phyloP scores from a whole-genome alignment of 2,329 filamentous ascomycete species.

The Colletotrichum sp. region DNA sequence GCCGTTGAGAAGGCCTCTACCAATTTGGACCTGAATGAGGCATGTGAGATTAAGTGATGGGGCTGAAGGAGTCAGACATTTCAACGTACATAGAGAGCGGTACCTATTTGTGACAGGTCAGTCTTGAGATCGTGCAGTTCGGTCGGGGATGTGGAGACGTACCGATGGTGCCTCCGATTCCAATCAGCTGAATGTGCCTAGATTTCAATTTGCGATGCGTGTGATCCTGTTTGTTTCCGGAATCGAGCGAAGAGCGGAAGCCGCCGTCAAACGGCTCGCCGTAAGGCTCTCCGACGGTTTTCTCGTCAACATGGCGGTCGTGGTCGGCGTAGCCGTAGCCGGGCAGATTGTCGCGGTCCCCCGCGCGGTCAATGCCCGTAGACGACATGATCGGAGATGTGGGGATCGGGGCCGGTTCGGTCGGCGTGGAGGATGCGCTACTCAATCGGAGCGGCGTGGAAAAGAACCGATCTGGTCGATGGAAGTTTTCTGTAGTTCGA shows the following conservation, averaged over 20 bases:
- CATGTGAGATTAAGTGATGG: constrained; percentile 1
- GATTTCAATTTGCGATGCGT: constrained; percentile 60
- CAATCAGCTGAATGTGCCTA: constrained; percentile 64
- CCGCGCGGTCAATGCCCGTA: constrained; percentile 23
- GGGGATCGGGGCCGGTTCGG: not conserved
- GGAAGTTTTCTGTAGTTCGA: not conserved
- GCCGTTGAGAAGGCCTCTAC: constrained; percentile 60
- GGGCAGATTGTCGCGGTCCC: constrained; percentile 2
- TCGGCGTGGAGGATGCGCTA: not conserved
- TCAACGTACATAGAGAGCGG: constrained; percentile 18
- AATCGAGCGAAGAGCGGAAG: constrained; percentile 10
- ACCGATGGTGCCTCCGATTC: constrained; percentile 69
- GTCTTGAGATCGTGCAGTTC: not conserved
- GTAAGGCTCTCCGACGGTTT: constrained; percentile 5
- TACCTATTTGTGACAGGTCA: not conserved
- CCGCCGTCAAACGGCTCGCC: constrained; percentile 5
- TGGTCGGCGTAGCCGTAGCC: not conserved
- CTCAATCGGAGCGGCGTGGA: not conserved
- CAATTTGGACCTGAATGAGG: constrained; percentile 55
- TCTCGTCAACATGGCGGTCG: constrained; percentile 5
- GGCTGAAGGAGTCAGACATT: not conserved
- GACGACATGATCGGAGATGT: constrained; percentile 23
- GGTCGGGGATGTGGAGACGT: constrained; percentile 59
- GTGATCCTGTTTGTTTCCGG: constrained; percentile 33
- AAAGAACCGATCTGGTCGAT: not conserved